Base-by-base conservation (phyloP, 2,329 filamentous ascomycete species). In the Fusarium sp. region DNA sequence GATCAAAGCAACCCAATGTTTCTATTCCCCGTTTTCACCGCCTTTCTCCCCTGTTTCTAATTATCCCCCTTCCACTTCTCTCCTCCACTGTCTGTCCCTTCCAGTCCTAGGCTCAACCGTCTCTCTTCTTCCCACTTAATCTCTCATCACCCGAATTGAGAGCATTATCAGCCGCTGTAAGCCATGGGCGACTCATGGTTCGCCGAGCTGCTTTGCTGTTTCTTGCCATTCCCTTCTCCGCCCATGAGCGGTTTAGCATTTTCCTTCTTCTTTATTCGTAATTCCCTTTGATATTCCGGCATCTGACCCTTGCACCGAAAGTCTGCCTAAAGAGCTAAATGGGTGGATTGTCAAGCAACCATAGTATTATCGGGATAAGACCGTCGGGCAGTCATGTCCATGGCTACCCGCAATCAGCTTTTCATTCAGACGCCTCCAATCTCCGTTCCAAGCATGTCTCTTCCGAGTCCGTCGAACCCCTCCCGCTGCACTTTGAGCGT, bases 401-500 rank as follows among this genome's bases (percentile, higher is more conserved):
- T 48, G 51, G 61, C 66, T 57, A 38, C 41, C 45, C 38, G 32
- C 56, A 63, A 58, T 51, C 62, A 63, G 66, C 10, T 55, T 14
- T n/a, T 54, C 59, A 61, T 57, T 71, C 68, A 65, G 52, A 52
- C 59, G 52, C 41, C 50, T 62, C 66, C 74, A 68, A 66, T 64
- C 63, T 68, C 61, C 62, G 47, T 67, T 62, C 71, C 61, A 58
- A 72, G 55, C 60, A 79, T 77, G 70, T 80, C 78, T 73, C 69
- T 70, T 56, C 78, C 85, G 73, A 92, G 83, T 36, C 86, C 85
- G 62, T 81, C 81, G 79, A 94, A 94, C 10, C 92, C 92, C 74
- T 93, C 90, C 71, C 87, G 88, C 71, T 88, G 84, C 48, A 94
- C 89, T 81, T 94, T 94, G 69, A 86, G 84, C 45, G 91, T 91